Evolutionary conservation across 805 yeast genomes (phyloP), one percentile per base, ranked within the genome.

Genomic region (Kuraishia molischiana): DNA sequence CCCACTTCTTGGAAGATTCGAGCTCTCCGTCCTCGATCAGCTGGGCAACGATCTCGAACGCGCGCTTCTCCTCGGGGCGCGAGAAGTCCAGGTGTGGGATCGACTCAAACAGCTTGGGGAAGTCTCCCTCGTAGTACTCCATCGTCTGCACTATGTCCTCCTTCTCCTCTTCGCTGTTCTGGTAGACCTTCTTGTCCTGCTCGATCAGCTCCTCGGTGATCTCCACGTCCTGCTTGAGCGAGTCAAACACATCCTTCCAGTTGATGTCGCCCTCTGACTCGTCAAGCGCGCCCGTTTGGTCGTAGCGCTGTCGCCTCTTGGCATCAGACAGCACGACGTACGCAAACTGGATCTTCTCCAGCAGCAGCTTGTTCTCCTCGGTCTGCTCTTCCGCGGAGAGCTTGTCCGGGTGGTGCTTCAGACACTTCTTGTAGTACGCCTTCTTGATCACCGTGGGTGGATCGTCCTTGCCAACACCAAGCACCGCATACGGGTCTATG

Each of bases 41-140:
- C 11, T 61, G 61, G 24, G 66, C 60, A 21, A 85, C 70, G 1
- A 77, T 64, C 2, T 53, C 54, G 39, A 69, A 72, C 32, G 83
- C 66, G 29, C 95, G 66, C 24, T 56, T 58, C 48, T 84, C 94
- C 47, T 79, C 86, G 1, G 53, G 62, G 28, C 64, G 69, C 29
- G 60, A 60, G 32, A 79, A 67, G 43, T 81, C 87, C 37, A 83
- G 66, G 56, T 87, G 95, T 8, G 92, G 82, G 3, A 87, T 79
- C 24, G 67, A 65, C 52, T 85, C 95, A 51, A 86, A 82, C 4
- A 86, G 60, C 36, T 65, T 63, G 34, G 79, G 62, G 48, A 86
- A 73, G 48, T 84, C 85, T 4, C 95, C 95, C 11, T 74, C 68
- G 33, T 67, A 66, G 46, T 65, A 72, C 6, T 64, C 55, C 60